A percentile compares a stretch with the other conserved stretches of the same genome.
Evolutionary conservation across 441 rosid species (phyloP).

Genomic region (Brassica hybrid): DNA sequence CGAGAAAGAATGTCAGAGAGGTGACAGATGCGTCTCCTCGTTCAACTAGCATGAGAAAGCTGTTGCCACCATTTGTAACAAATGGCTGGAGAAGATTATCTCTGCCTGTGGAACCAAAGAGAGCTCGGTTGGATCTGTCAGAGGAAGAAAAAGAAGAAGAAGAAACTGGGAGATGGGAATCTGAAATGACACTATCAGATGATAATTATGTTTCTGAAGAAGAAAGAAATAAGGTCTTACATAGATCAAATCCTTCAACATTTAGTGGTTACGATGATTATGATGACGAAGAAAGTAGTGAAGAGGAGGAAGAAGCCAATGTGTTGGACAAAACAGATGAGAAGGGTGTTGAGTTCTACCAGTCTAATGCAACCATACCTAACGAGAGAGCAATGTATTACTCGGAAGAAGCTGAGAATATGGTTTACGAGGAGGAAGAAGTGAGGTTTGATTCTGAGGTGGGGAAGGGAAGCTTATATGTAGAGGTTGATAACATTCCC

Average conservation of each 20-base stretch:
- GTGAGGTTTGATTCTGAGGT: slow-evolving; percentile 53
- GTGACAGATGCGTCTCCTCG: slow-evolving; percentile 44
- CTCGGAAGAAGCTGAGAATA: not conserved
- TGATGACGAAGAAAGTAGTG: slow-evolving; percentile 44
- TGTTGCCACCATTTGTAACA: slow-evolving; percentile 35
- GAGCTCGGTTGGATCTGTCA: slow-evolving; percentile 21
- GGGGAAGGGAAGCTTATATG: slow-evolving; percentile 57
- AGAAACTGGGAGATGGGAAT: slow-evolving; percentile 40
- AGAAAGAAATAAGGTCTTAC: slow-evolving; percentile 9
- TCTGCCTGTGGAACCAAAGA: slow-evolving; percentile 43
- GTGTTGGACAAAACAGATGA: slow-evolving; percentile 34
- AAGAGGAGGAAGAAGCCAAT: slow-evolving; percentile 28
- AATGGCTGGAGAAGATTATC: slow-evolving; percentile 44
- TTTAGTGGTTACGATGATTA: slow-evolving; percentile 39
- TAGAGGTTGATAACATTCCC: slow-evolving; percentile 86
- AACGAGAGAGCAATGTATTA: slow-evolving; percentile 29
- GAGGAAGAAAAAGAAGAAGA: slow-evolving; percentile 46
- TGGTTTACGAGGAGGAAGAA: too few species aligned
- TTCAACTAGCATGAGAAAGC: slow-evolving; percentile 41
- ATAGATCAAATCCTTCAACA: slow-evolving; percentile 38
- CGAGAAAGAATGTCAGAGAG: slow-evolving; percentile 39
- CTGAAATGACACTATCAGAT: slow-evolving; percentile 47
- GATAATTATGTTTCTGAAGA: slow-evolving; percentile 32
- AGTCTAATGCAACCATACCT: slow-evolving; percentile 47
- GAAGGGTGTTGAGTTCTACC: too few species aligned